A percentile compares a stretch with the other conserved stretches of the same genome.
These are phyloP conservation scores for Penicillium sp. DNA, from an alignment of 2,329 filamentous ascomycete genomes.

Conservation along the genomic window DNA sequence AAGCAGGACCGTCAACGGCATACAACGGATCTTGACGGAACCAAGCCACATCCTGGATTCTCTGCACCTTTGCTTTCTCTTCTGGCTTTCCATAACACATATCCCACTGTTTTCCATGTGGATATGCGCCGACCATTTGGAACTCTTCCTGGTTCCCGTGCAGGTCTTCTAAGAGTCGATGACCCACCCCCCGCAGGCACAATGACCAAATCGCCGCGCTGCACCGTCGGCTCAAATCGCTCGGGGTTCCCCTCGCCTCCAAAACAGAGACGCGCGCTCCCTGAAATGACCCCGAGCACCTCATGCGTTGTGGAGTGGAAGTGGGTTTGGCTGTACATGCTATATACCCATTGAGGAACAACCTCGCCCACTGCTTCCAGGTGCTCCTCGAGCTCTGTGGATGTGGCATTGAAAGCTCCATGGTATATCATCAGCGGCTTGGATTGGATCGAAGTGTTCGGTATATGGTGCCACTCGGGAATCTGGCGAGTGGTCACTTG, in stretches of 20 bases:
- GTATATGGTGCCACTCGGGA: conserved; percentile 55
- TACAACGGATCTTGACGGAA: conserved; percentile 62
- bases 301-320: conserved; percentile 69
- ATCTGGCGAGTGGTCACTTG: conserved; percentile 61
- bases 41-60: conserved; percentile 55
- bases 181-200: conserved; percentile 64
- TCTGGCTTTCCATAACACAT: conserved; percentile 67
- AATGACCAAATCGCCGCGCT: conserved; percentile 63
- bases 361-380: conserved; percentile 57
- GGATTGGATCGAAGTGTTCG: conserved; percentile 64
- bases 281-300: conserved; percentile 60
- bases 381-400: conserved; percentile 57
- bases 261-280: conserved; percentile 63
- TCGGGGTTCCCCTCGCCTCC: conserved; percentile 63
- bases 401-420: conserved; percentile 52
- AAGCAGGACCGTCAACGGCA: conserved; percentile 54
- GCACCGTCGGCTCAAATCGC: conserved; percentile 56
- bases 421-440: conserved; percentile 68
- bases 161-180: conserved; percentile 61
- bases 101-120: conserved; percentile 59
- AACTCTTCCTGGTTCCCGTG: conserved; percentile 50
- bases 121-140: conserved; percentile 68
- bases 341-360: conserved; percentile 65
- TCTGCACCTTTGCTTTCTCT: conserved; percentile 55
- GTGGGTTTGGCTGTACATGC: conserved; percentile 66